A percentile compares a stretch with the other conserved stretches of the same genome.
phyloP scores from a whole-genome alignment of 805 yeast species.

The Kuraishia piskuri region DNA sequence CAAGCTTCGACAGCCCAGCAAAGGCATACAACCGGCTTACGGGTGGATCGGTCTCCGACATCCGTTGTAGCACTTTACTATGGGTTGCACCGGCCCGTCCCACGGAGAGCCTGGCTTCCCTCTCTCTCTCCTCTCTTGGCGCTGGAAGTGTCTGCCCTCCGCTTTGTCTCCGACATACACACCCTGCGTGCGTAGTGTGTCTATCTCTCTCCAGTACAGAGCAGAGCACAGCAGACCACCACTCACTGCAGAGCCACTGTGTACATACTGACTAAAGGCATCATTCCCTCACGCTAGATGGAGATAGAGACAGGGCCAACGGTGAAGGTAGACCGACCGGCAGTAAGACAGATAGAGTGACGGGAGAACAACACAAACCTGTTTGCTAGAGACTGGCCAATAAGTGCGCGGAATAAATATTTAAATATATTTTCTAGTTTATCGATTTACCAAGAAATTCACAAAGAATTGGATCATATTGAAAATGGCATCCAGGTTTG shows the following conservation, averaged over 20 bases:
- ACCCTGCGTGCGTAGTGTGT: no score
- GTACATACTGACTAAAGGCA: constrained; percentile 6
- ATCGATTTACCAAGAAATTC: background rate
- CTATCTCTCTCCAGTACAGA: background rate
- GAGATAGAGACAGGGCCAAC: constrained; percentile 1
- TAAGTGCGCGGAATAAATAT: background rate
- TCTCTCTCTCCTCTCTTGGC: no score
- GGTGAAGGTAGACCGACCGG: constrained; percentile 2
- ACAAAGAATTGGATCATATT: background rate
- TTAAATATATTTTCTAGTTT: background rate
- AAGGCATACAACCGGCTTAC: no score
- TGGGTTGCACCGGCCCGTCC: no score
- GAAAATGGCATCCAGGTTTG: constrained; percentile 45
- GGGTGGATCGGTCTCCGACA: no score
- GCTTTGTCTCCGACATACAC: no score
- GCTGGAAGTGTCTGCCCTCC: no score
- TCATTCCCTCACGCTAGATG: constrained; percentile 4
- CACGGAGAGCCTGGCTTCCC: no score
- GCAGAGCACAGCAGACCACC: no score
- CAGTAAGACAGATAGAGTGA: background rate
- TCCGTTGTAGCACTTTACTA: no score
- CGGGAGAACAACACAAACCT: background rate
- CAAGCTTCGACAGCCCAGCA: no score
- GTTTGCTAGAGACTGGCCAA: background rate
- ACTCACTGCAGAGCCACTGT: no score